These are phyloP conservation scores for Coniella lustricola DNA, from an alignment of 2,329 filamentous ascomycete species.

Conservation along the genomic window DNA sequence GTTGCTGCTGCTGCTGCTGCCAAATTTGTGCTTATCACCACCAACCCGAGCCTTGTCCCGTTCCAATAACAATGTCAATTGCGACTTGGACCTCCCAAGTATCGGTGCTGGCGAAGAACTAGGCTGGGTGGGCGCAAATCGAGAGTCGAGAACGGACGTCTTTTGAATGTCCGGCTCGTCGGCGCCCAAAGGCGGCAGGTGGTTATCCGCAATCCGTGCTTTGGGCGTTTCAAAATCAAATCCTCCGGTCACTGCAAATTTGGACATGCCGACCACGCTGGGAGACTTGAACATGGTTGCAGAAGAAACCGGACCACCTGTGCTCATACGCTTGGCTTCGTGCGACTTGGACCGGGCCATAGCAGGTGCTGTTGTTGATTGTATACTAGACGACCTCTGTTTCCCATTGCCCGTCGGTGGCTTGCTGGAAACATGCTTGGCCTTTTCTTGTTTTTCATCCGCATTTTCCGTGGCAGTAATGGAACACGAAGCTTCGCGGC, in stretches of 20 bases:
- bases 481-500: not conserved
- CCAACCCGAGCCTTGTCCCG: slow-evolving; percentile 37
- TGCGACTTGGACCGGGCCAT: slow-evolving; percentile 15
- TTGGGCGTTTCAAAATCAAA: slow-evolving; percentile 22
- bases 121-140: slow-evolving; percentile 44
- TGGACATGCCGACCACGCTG: slow-evolving; percentile 19
- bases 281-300: slow-evolving; percentile 17
- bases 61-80: slow-evolving; percentile 51
- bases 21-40: slow-evolving; percentile 17
- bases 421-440: not conserved
- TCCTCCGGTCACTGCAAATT: slow-evolving; percentile 19
- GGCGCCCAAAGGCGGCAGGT: slow-evolving; percentile 13
- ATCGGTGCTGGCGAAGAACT: slow-evolving; percentile 38
- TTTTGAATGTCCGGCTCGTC: slow-evolving; percentile 20
- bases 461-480: not conserved
- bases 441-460: not conserved
- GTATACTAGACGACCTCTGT: not conserved
- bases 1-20: not conserved
- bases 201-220: slow-evolving; percentile 5
- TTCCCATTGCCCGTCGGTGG: not conserved
- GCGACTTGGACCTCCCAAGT: slow-evolving; percentile 53
- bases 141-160: slow-evolving; percentile 28
- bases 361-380: not conserved
- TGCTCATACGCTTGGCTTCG: slow-evolving; percentile 14
- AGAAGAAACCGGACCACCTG: slow-evolving; percentile 6